Evolutionary conservation across 2,329 filamentous ascomycete species (phyloP), one percentile per base, ranked within the genome.

Genomic region (Delphinella strobiligena): DNA sequence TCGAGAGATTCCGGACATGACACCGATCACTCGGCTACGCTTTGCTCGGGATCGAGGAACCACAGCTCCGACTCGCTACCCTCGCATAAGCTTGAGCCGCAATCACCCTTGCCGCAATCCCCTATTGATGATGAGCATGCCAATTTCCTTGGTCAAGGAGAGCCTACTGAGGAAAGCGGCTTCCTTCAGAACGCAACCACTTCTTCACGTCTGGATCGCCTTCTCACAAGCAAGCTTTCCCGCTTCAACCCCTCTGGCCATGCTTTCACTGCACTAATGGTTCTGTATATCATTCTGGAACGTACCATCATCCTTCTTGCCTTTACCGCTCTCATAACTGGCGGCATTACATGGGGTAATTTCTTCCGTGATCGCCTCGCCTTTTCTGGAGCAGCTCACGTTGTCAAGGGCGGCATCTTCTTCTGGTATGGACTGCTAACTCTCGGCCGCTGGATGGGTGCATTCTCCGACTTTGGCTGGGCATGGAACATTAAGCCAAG

Each of bases 321-420:
- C 1, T 91, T 86, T 49, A 62, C 82, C 34, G 71, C 76, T 1
- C 60, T 93, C n/a, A 64, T 72, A 15, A 81, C 77, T 3, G 87
- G 87, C 4, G 69, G 79, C 15, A 71, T 82, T 15, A 77, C 83
- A 0, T 86, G 81, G 52, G 82, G 77, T 16, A 82, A 87, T 16
- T 82, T 93, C 49, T 89, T 88, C 57, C 78, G 81, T 57, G 80
- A 74, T 4, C 59, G 60, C 16, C 68, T 66, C 2, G 64, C 93
- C 41, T 91, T 88, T 64, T 86, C 78, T 49, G 86, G 88, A 1
- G 68, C 94, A 36, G 87, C 88, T 5, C 88, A 94, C 55, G 91
- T 83, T 64, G 78, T 94, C 58, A 95, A 94, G 58, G 87, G 87
- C 34, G 82, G 83, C 2, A 80, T 94, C 37, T 94, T 95, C 66